Evolutionary conservation across 1,284 basidiomycete species (phyloP), one percentile per base, ranked within the genome.

Genomic region (Vanrija pseudolonga): DNA sequence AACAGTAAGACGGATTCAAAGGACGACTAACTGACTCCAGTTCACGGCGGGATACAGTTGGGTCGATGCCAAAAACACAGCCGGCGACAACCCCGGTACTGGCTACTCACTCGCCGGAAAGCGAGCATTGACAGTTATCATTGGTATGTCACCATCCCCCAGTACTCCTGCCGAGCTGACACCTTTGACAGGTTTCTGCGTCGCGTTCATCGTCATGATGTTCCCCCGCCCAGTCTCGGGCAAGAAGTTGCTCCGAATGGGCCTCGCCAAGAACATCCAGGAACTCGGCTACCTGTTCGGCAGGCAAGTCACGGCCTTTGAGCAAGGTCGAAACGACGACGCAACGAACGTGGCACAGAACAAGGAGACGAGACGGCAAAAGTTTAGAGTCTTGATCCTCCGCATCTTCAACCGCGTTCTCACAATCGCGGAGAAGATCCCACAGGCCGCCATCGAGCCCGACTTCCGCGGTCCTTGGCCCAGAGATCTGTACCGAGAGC

Each of bases 31-130:
- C 32, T 32, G 32, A 20, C 24, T 28, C 8, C 45, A 64, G 61
- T 67, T 76, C 45, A 72, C 84, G 17, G 72, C 83, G 5, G 84
- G 84, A 1, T 86, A 85, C 66, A 82, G 81, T 0, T 85, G 84
- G 83, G 76, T 84, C 23, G 83, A 86, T 58, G 3, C 81, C 85
- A 63, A 61, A 82, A 7, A 58, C 64, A 3, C 69, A 79, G 14
- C 61, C 79, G 18, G 78, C n/a, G n/a, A n/a, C 9, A 80, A 80
- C 54, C 78, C 80, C 17, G 84, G 84, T 18, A 68, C 78, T 7
- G 84, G 84, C 2, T 83, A 81, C 66, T 62, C 68, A 2, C 73
- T 85, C 9, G 81, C 83, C 0, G 85, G 84, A 77, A 75, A 77
- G 55, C 74, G 84, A 61, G 73, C 69, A 2, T 53, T 77, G 0